These are phyloP conservation scores for Lojkania enalia DNA, from an alignment of 2,329 filamentous ascomycete species.

Conservation along the genomic window DNA sequence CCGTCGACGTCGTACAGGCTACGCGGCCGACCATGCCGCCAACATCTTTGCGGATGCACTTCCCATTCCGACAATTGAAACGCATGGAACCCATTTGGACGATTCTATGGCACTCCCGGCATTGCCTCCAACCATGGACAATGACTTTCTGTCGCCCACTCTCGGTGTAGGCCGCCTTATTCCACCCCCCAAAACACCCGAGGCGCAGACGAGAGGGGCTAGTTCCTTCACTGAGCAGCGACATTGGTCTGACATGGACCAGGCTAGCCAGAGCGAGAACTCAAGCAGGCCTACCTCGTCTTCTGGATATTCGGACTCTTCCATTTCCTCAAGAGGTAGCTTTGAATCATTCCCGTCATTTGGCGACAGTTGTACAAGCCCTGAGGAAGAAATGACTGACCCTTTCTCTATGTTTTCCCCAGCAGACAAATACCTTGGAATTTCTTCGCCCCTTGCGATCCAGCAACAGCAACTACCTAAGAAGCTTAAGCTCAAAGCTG, in stretches of 20 bases:
- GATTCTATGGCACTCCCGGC: slow-evolving; percentile 29
- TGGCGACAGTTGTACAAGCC: slow-evolving; percentile 63
- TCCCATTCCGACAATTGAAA: slow-evolving; percentile 56
- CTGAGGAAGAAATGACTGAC: slow-evolving; percentile 61
- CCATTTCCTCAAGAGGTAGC: slow-evolving; percentile 62
- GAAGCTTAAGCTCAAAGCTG: slow-evolving; percentile 49
- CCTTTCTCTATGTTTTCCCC: slow-evolving; percentile 55
- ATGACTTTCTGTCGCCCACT: slow-evolving; percentile 49
- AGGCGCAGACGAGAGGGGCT: slow-evolving; percentile 44
- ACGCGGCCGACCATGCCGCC: slow-evolving; percentile 26
- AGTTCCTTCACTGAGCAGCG: slow-evolving; percentile 31
- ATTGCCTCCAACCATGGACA: slow-evolving; percentile 32
- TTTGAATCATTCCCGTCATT: slow-evolving; percentile 60
- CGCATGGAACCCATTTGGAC: slow-evolving; percentile 44
- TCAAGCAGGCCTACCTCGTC: slow-evolving; percentile 61
- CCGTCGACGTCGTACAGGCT: slow-evolving; percentile 49
- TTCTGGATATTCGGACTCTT: slow-evolving; percentile 65
- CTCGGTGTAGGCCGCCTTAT: slow-evolving; percentile 42
- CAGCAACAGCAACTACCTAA: slow-evolving; percentile 39
- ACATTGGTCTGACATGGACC: slow-evolving; percentile 38
- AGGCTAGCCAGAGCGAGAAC: slow-evolving; percentile 43
- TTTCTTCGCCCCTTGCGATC: slow-evolving; percentile 36
- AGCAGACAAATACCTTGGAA: slow-evolving; percentile 29
- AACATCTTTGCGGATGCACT: slow-evolving; percentile 31
- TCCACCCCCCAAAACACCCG: slow-evolving; percentile 55